A percentile compares a stretch with the other conserved stretches of the same genome.
phyloP scores from a whole-genome alignment of 192 early-diverging fungal species.

The Coemansia sp. region DNA sequence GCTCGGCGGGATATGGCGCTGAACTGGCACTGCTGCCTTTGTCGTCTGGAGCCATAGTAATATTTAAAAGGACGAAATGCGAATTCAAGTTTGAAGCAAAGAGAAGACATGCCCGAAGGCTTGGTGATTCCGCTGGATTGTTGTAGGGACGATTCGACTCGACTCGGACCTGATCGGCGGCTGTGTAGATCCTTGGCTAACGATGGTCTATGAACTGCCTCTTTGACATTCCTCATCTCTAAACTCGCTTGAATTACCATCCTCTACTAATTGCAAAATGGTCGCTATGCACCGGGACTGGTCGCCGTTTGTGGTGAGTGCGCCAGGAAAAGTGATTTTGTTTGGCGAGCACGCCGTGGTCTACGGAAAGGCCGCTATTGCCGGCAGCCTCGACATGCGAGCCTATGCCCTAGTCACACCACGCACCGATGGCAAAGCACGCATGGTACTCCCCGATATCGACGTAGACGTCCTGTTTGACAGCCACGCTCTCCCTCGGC shows the following conservation, averaged over 20 bases:
- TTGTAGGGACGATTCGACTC: not conserved
- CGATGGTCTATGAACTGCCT: not conserved
- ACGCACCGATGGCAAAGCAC: slow-evolving; percentile 47
- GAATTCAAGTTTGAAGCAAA: not conserved
- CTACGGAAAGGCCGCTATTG: slow-evolving; percentile 83
- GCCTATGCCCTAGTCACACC: slow-evolving; percentile 65
- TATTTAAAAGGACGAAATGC: not conserved
- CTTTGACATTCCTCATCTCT: not conserved
- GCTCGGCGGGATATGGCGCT: not conserved
- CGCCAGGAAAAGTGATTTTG: slow-evolving; percentile 96
- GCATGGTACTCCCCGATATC: slow-evolving; percentile 65
- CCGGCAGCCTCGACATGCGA: slow-evolving; percentile 75
- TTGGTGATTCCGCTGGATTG: not conserved
- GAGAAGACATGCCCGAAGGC: not conserved
- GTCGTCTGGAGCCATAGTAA: not conserved
- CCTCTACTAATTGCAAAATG: slow-evolving; percentile 9
- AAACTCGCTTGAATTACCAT: not conserved
- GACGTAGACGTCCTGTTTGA: slow-evolving; percentile 40
- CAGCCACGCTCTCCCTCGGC: slow-evolving; percentile 3
- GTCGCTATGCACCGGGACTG: slow-evolving; percentile 9
- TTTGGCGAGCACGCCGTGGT: slow-evolving; percentile 99
- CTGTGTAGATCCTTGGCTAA: not conserved
- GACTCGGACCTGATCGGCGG: not conserved
- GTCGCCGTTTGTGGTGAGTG: slow-evolving; percentile 61
- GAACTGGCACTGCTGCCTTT: not conserved